Percentiles rank a stretch among this genome's conserved stretches.
phyloP scores from a whole-genome alignment of 352 stramenopile species.

The Phytophthora tubulina region DNA sequence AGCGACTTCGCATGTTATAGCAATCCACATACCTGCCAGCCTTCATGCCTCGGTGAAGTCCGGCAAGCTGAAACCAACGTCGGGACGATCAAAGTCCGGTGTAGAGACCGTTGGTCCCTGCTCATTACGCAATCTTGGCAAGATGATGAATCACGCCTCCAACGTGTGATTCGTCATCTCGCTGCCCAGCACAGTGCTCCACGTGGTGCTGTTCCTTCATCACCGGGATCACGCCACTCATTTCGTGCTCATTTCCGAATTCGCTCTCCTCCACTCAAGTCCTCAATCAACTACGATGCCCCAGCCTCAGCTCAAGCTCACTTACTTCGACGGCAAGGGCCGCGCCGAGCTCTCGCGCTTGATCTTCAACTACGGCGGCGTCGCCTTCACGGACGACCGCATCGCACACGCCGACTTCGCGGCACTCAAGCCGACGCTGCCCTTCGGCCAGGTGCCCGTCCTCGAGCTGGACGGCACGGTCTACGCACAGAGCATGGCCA shows the following conservation, averaged over 20 bases:
- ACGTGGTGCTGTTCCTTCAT: slow-evolving; percentile 6
- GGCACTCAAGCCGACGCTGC: slow-evolving; percentile 48
- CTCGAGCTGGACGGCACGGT: slow-evolving; percentile 50
- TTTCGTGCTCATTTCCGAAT: slow-evolving; percentile 30
- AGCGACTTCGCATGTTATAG: background rate
- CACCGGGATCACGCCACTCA: slow-evolving; percentile 6
- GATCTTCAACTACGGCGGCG: slow-evolving; percentile 46
- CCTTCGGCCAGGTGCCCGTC: slow-evolving; percentile 52
- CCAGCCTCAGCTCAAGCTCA: slow-evolving; percentile 56
- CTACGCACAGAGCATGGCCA: slow-evolving; percentile 53
- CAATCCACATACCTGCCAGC: no score
- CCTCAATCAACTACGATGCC: slow-evolving; percentile 21
- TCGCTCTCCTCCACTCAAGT: slow-evolving; percentile 13
- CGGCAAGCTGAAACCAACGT: no score
- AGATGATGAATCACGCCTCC: no score
- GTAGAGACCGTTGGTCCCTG: background rate
- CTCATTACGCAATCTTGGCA: background rate
- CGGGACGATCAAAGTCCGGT: no score
- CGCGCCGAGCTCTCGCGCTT: slow-evolving; percentile 64
- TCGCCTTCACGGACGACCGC: slow-evolving; percentile 51
- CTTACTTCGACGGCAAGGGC: slow-evolving; percentile 65
- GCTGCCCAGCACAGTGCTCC: background rate
- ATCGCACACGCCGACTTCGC: slow-evolving; percentile 39
- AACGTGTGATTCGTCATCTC: slow-evolving; percentile 12
- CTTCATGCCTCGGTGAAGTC: no score